Conservation (phyloP, 495 filamentous ascomycete genomes). For the Annulohypoxylon nitens region DNA sequence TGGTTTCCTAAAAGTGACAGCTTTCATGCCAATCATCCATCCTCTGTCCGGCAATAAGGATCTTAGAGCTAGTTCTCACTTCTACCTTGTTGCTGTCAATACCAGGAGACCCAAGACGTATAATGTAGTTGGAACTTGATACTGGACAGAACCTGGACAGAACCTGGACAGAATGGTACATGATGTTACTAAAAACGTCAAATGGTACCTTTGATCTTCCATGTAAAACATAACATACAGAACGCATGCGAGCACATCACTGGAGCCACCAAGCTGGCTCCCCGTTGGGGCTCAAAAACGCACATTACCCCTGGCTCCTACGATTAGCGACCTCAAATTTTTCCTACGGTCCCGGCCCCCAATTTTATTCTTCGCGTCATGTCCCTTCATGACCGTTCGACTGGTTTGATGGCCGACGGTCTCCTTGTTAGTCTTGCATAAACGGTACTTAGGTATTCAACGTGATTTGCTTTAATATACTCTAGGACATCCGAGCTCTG, state of each 20-base stretch:
- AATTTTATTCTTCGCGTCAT: neutral
- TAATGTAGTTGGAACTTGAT: neutral
- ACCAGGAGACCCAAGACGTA: neutral
- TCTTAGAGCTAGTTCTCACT: neutral
- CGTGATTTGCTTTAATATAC: neutral
- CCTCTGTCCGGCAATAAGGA: neutral
- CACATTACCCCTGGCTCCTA: conserved; percentile 38
- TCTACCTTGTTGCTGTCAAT: neutral
- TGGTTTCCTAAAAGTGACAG: neutral
- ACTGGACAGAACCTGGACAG: neutral
- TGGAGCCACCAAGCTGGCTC: conserved; percentile 12
- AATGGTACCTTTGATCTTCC: neutral
- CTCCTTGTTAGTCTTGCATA: neutral
- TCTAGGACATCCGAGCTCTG: conserved; percentile 9
- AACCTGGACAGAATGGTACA: neutral
- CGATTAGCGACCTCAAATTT: conserved; percentile 18
- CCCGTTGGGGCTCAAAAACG: conserved; percentile 35
- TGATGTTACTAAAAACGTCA: too few relatives aligned
- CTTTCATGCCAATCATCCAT: neutral
- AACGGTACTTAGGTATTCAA: neutral
- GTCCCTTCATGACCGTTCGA: neutral
- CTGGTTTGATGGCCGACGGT: neutral
- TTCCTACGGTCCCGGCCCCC: neutral
- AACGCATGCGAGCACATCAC: conserved; percentile 24
- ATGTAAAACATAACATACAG: conserved; percentile 6